phyloP scores from a whole-genome alignment of 176 grass and related monocot species.

The Oryza punctata region DNA sequence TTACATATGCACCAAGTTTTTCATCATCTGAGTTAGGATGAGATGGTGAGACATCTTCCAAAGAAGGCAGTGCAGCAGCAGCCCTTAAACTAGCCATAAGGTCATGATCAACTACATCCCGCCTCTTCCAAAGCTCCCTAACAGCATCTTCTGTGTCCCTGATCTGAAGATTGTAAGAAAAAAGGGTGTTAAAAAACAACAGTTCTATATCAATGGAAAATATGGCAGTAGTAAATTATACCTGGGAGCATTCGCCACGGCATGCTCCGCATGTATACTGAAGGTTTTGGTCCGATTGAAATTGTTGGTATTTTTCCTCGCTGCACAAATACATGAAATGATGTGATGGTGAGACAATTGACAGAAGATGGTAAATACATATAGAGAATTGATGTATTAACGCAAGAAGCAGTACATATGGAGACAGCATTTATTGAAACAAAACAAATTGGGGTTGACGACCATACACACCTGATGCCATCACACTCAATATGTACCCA shows the following conservation, averaged over 20 bases:
- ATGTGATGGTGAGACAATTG: neutral
- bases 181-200: constrained; percentile 21
- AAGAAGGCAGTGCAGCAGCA: constrained; percentile 80
- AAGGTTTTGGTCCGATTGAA: constrained; percentile 89
- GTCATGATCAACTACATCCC: constrained; percentile 69
- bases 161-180: constrained; percentile 55
- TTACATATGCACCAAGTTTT: constrained; percentile 53
- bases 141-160: constrained; percentile 93
- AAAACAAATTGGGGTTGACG: neutral
- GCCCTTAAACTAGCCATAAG: constrained; percentile 78
- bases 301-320: constrained; percentile 95
- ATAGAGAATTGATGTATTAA: constrained; percentile 15
- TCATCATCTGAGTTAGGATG: constrained; percentile 71
- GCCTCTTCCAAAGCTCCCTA: constrained; percentile 90
- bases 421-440: constrained; percentile 29
- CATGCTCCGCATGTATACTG: constrained; percentile 88
- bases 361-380: constrained; percentile 3
- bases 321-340: constrained; percentile 49
- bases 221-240: constrained; percentile 46
- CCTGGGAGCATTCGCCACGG: constrained; percentile 95
- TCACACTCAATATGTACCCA: constrained; percentile 98
- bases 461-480: constrained; percentile 78
- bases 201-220: constrained; percentile 21
- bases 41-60: constrained; percentile 52
- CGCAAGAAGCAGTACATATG: neutral